Base-by-base conservation (phyloP, 164 flowering plant genomes). In the Platanus orientalis region DNA sequence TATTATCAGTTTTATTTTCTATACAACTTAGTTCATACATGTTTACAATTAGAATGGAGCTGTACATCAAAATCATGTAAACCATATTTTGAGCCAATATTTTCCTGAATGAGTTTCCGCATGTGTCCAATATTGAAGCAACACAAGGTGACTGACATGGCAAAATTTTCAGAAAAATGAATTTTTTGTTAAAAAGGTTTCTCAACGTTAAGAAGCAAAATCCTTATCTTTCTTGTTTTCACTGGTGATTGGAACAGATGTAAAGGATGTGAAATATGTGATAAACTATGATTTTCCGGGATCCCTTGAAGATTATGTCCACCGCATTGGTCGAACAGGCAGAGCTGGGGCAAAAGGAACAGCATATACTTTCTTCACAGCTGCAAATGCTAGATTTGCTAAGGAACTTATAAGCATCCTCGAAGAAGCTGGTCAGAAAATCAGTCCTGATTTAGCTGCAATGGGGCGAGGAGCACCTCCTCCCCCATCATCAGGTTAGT, bases 291-390 rank as follows among this genome's bases (percentile, higher is more conserved):
- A 94, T 65, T 94, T 94, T 57, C 97, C 97, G 23, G 97, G 98
- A 52, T 94, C 97, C 19, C 82, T 94, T 0, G 98, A 91, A 72
- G 98, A 91, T 69, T 94, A 91, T 71, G 98, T 94, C 60, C 97
- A 94, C 71, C 87, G 97, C 26, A 94, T 94, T 64, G 98, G 98
- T 54, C 83, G 96, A 67, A 91, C 97, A 0, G 97, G 97, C 60
- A 78, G 96, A 62, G 97, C 98, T 54, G 98, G 98, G 26, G 97
- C 97, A 39, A 90, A 86, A 70, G 97, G 97, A 62, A 94, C 96
- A 32, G 98, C 98, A 7, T 91, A 93, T 68, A 84, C 93, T 36
- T 91, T 83, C 79, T 94, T 94, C 75, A 94, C 97, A 24, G 97
- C 92, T 62, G 87, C 96, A 51, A 94, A 91, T 81, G 98, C 86